These are phyloP conservation scores for Lachancea sp. DNA, from an alignment of 805 yeast species.

Conservation along the genomic window DNA sequence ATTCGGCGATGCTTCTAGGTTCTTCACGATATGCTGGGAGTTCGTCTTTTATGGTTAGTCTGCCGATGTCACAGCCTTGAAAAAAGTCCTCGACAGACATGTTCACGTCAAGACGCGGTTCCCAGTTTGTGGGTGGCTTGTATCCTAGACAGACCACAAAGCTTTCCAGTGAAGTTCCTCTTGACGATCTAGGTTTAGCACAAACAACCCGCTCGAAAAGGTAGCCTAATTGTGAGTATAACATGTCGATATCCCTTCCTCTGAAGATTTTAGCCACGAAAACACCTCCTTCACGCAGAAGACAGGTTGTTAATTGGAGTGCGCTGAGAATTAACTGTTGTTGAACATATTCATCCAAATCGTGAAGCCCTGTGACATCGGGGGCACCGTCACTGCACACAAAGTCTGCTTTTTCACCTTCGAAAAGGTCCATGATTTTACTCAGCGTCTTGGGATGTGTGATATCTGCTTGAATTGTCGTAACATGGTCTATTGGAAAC, in stretches of 20 bases:
- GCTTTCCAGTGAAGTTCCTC: constrained; percentile 92
- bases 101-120: constrained; percentile 52
- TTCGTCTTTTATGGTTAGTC: constrained; percentile 21
- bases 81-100: constrained; percentile 77
- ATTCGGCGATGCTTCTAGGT: constrained; percentile 78
- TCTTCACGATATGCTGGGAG: constrained; percentile 45
- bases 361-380: constrained; percentile 96
- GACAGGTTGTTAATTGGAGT: constrained; percentile 81
- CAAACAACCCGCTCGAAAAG: constrained; percentile 83
- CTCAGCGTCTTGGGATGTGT: constrained; percentile 89
- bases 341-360: constrained; percentile 92
- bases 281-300: constrained; percentile 81
- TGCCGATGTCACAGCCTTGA: constrained; percentile 54
- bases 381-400: constrained; percentile 98
- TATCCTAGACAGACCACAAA: constrained; percentile 90
- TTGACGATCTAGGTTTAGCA: constrained; percentile 92
- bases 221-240: constrained; percentile 87
- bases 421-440: constrained; percentile 71
- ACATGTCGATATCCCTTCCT: constrained; percentile 89
- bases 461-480: constrained; percentile 90
- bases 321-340: constrained; percentile 92
- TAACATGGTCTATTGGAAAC: constrained; percentile 92
- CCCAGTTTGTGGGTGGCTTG: constrained; percentile 78
- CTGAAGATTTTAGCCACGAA: constrained; percentile 96
- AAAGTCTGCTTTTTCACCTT: constrained; percentile 82